Base-by-base conservation (phyloP, 495 filamentous ascomycete genomes). In the Rhypophila decipiens region DNA sequence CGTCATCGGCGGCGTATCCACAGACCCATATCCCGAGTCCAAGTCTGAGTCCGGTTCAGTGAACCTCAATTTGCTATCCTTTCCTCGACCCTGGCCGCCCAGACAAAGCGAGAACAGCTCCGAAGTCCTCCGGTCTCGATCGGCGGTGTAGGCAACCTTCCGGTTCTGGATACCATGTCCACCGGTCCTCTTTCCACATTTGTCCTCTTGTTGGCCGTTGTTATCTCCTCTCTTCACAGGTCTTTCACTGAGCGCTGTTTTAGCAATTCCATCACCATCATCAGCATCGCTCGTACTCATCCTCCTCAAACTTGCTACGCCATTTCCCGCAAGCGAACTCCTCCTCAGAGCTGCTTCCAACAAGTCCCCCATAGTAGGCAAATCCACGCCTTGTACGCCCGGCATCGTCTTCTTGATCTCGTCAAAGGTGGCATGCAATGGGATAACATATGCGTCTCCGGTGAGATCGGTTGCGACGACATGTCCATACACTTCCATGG, bases 381-480 rank as follows among this genome's bases (percentile, higher is more conserved):
- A 36, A 5, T 34, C 27, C 5, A 54, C 51, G 0, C 40, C 49
- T 21, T 42, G 24, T 3, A 49, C 27, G 1, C 19, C 46, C 7
- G 18, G 18, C 15, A 58, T 39, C 2, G 52, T 8, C 21, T 46
- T 17, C 37, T 54, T 47, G 42, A 64, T 61, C 24, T 64, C 58
- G 18, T 27, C 39, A 21, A 64, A 46, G n/a, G 43, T 44, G 13
- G 39, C 24, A n/a, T 44, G 33, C 20, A 61, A 34, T 11, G 60
- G 60, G 12, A 64, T 46, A 21, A 64, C 41, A 35, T 61, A 61
- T 1, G 51, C 53, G 10, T 55, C 53, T 20, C 58, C 58, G n/a
- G 53, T 54, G 10, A 41, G 39, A 49, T 61, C 58, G 3, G 52
- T 54, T 5, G 58, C 55, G 19, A 56, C 56, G 1, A 61, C 44